Evolutionary conservation across 768 basidiomycete genomes (phyloP), one percentile per base, ranked within the genome.

Genomic region (Tulasnella sp.): DNA sequence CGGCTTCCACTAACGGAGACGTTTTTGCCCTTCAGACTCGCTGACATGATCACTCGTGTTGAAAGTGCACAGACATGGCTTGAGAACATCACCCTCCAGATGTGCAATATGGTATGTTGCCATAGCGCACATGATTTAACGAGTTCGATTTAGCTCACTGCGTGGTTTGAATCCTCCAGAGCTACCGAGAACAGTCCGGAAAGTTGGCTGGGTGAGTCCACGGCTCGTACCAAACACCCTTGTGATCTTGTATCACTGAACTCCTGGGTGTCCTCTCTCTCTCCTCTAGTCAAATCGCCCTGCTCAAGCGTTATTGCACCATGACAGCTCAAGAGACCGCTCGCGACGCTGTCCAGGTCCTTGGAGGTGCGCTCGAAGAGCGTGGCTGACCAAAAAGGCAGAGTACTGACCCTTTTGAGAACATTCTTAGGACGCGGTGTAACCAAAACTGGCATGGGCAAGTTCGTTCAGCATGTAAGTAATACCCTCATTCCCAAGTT

Each of bases 391-490:
- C 9, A 41, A 21, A 22, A 29, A 41, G 25, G 46, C n/a, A 49
- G 45, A 31, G 21, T 3, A 24, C 53, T 27, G 54, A 64, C 22
- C 58, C 62, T 45, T 59, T 91, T 63, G 91, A 90, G 63, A 88
- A n/a, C n/a, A n/a, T n/a, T n/a, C n/a, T n/a, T 90, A 63, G 91
- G 90, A 8, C 80, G 91, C 57, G 90, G 86, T 49, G 80, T 92
- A 60, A 91, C 91, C 25, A 77, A 78, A 68, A 80, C 80, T 12
- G 88, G 89, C 29, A 88, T 90, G 85, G 88, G 88, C 41, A 74
- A 73, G 56, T 78, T 76, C 65, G 79, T 87, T 50, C 87, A 91
- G 70, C 84, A 87, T 65, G 64, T 64, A 41, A 49, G 64, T 60
- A 7, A 7, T 38, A 7, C 7, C 5, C 15, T 5, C 34, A 5